Conservation (phyloP, 768 basidiomycete species). For the Lentinula boryana region DNA sequence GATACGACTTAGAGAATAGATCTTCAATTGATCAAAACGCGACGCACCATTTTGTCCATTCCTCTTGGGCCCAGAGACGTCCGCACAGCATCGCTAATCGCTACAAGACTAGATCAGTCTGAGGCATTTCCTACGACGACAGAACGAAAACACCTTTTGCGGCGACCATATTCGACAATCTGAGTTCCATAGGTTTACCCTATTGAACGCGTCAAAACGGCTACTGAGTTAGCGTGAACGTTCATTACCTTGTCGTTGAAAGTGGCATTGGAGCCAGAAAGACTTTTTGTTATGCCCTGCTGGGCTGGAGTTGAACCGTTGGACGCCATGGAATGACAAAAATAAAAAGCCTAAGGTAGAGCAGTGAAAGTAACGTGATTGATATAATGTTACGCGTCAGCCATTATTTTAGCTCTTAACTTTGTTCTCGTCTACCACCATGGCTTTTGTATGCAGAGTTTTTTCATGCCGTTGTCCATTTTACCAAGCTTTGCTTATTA, state of each 20-base stretch:
- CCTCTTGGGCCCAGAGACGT: conserved; percentile 95
- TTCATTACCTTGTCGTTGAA: conserved; percentile 79
- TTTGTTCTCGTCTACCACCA: not conserved
- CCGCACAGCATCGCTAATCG: conserved; percentile 95
- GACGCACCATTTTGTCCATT: conserved; percentile 97
- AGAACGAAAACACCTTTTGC: conserved; percentile 69
- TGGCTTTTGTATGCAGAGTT: conserved; percentile 2
- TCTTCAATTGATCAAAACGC: not conserved
- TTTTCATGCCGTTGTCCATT: not conserved
- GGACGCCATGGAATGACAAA: conserved; percentile 24
- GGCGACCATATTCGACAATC: conserved; percentile 95
- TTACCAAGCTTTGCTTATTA: conserved; percentile 13
- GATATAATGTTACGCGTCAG: conserved; percentile 21
- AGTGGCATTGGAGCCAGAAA: conserved; percentile 62
- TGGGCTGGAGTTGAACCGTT: conserved; percentile 26
- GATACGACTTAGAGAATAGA: conserved; percentile 6
- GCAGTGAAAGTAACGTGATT: conserved; percentile 13
- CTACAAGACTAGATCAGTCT: conserved; percentile 32
- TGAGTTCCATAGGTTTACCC: conserved; percentile 98
- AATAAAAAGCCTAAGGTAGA: not conserved
- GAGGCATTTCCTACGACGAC: conserved; percentile 5
- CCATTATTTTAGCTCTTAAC: conserved; percentile 6
- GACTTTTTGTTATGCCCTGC: conserved; percentile 35
- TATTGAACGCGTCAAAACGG: conserved; percentile 30
- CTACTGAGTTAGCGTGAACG: conserved; percentile 1